These are phyloP conservation scores for Cucurbita maxima DNA, from an alignment of 306 rosid genomes.

Conservation along the genomic window DNA sequence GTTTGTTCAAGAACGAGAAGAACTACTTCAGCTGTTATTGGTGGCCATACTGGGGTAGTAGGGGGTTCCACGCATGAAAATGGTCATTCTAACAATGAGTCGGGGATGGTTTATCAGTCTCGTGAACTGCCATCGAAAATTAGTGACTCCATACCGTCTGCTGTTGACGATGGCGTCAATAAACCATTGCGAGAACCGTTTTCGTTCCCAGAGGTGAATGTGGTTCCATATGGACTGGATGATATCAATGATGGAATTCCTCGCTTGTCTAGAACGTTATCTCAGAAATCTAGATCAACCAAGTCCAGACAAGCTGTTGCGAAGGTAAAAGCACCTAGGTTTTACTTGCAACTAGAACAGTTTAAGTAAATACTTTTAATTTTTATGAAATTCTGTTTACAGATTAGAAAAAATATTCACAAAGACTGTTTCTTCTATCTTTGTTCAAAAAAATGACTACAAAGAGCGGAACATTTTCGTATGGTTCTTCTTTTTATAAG, in stretches of 20 bases:
- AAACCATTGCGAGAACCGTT: constrained; percentile 47
- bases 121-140: constrained; percentile 24
- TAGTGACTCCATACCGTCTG: constrained; percentile 24
- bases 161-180: constrained; percentile 26
- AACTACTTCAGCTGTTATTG: constrained; percentile 36
- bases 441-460: background rate
- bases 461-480: background rate
- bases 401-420: background rate
- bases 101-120: constrained; percentile 28
- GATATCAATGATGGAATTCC: constrained; percentile 91
- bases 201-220: constrained; percentile 36
- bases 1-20: constrained; percentile 78
- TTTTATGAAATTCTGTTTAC: background rate
- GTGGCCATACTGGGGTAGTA: constrained; percentile 33
- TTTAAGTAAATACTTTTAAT: background rate
- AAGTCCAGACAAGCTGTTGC: constrained; percentile 63
- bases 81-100: constrained; percentile 42
- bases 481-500: background rate
- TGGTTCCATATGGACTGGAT: constrained; percentile 39
- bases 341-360: background rate
- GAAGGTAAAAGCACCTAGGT: constrained; percentile 35
- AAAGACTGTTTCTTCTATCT: background rate
- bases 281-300: constrained; percentile 59
- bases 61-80: constrained; percentile 41
- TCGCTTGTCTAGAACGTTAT: constrained; percentile 45